phyloP scores from a whole-genome alignment of 192 early-diverging fungal genomes.

The Rhizoclosmatium sp. region DNA sequence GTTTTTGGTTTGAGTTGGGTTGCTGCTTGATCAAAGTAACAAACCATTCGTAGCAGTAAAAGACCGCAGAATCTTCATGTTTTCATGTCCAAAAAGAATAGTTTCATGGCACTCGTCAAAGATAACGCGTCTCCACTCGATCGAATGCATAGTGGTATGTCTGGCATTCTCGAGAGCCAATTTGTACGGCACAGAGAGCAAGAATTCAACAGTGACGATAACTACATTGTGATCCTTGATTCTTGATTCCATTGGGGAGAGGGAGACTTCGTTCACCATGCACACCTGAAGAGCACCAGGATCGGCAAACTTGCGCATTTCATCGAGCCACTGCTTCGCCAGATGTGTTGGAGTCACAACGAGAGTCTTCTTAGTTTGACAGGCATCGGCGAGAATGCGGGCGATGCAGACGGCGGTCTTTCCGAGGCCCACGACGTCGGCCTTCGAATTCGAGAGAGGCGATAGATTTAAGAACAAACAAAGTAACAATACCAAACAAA shows the following conservation, averaged over 20 bases:
- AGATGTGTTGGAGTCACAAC: constrained; percentile 25
- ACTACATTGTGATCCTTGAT: constrained; percentile 5
- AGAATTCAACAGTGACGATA: constrained; percentile 23
- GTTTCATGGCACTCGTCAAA: constrained; percentile 39
- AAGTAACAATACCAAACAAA: too few species aligned
- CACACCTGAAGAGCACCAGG: background rate
- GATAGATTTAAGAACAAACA: too few species aligned
- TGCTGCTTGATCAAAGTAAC: background rate
- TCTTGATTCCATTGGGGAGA: background rate
- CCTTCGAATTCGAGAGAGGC: background rate
- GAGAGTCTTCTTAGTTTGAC: background rate
- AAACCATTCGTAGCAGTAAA: constrained; percentile 5
- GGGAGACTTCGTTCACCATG: background rate
- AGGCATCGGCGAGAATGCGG: background rate
- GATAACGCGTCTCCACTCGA: constrained; percentile 21
- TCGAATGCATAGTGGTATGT: constrained; percentile 1
- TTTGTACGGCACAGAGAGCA: constrained; percentile 18
- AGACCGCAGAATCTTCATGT: constrained; percentile 18
- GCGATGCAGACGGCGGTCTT: constrained; percentile 29
- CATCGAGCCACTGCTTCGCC: constrained; percentile 4
- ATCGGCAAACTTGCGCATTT: constrained; percentile 27
- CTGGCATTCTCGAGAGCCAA: background rate
- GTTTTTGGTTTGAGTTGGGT: background rate
- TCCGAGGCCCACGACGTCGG: constrained; percentile 27
- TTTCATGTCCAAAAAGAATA: constrained; percentile 24